Evolutionary conservation across 2,329 filamentous ascomycete species (phyloP).

Genomic region (Fusarium poae): DNA sequence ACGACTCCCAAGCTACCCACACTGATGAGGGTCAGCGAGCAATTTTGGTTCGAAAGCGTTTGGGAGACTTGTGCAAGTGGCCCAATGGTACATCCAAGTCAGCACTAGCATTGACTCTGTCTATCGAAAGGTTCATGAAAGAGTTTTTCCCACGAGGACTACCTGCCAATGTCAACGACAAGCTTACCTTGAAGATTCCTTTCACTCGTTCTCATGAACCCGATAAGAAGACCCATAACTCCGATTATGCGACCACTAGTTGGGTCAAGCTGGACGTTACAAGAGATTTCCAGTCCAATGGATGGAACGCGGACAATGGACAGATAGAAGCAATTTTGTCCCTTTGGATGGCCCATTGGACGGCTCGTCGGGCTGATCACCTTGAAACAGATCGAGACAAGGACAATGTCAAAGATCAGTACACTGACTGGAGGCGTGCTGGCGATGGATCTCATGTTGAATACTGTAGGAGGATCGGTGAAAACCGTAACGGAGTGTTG

Average conservation of each 20-base stretch:
- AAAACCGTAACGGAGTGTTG: background rate
- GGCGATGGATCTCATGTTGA: background rate
- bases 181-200: background rate
- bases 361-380: rapidly evolving
- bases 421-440: background rate
- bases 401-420: rapidly evolving
- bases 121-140: background rate
- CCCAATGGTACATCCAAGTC: background rate
- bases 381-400: rapidly evolving
- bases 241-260: no score
- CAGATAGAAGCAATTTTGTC: background rate
- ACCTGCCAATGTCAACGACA: background rate
- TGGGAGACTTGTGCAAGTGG: background rate
- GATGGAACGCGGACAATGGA: background rate
- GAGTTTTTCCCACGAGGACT: background rate
- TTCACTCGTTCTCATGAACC: background rate
- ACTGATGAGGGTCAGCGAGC: background rate
- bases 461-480: background rate
- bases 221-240: no score
- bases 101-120: background rate
- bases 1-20: no score
- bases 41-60: background rate
- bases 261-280: background rate
- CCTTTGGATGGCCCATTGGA: background rate
- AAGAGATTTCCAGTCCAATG: rapidly evolving